Percentiles rank a stretch among this genome's conserved stretches.
Evolutionary conservation across 1,284 basidiomycete species (phyloP).

Genomic region (Boletus smithii): DNA sequence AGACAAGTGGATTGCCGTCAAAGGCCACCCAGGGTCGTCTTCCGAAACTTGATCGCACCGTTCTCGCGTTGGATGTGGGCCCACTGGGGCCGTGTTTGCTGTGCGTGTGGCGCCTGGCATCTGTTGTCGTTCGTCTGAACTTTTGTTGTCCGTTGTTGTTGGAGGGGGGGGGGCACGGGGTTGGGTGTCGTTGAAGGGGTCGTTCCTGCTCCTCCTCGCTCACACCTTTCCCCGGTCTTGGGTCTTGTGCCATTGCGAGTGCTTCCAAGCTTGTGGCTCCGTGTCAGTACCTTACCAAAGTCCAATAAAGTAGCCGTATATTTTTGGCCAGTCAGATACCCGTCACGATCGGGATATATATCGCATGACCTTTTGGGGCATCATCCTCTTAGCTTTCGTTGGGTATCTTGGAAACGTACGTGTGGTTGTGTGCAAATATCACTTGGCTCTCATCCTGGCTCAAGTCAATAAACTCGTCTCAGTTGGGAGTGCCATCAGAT

Average conservation of each 20-base stretch:
- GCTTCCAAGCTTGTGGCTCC: constrained; percentile 13
- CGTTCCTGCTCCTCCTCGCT: too few species aligned
- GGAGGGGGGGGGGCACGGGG: background rate
- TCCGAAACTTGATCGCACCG: constrained; percentile 11
- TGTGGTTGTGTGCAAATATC: too few species aligned
- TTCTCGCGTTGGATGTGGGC: background rate
- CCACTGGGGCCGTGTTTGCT: too few species aligned
- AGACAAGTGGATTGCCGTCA: constrained; percentile 74
- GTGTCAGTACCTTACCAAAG: constrained; percentile 7
- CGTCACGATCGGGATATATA: constrained; percentile 12
- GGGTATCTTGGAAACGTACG: too few species aligned
- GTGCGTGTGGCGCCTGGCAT: background rate
- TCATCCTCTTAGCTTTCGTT: too few species aligned
- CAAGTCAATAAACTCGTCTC: background rate
- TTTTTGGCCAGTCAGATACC: constrained; percentile 1
- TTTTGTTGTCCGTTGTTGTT: constrained; percentile 3
- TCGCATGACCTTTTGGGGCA: too few species aligned
- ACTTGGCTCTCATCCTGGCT: too few species aligned
- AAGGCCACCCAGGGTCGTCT: constrained; percentile 31
- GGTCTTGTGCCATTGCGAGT: constrained; percentile 15
- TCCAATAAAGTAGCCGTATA: constrained; percentile 23
- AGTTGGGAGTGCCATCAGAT: background rate
- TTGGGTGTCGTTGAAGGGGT: background rate
- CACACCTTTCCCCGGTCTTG: constrained; percentile 1
- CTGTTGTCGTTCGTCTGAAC: constrained; percentile 11